Evolutionary conservation across 345 rosid genomes (phyloP).

Genomic region (Corchorus olitorius): DNA sequence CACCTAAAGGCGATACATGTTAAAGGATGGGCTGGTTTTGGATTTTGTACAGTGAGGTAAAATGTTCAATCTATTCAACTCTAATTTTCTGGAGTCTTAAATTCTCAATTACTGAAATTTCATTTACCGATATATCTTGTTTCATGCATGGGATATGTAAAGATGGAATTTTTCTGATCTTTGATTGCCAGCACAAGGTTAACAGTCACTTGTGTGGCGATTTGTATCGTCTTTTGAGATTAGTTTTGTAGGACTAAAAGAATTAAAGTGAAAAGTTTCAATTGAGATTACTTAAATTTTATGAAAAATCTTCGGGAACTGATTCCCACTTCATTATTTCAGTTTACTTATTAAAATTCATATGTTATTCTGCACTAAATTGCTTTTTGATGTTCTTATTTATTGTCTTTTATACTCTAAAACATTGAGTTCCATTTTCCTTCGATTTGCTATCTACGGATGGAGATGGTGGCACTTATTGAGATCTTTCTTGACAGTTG

Average conservation of each 20-base stretch:
- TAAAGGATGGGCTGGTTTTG: constrained; percentile 27
- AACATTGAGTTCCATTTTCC: too few relatives aligned
- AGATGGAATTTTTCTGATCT: constrained; percentile 30
- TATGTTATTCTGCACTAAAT: neutral
- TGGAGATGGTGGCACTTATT: too few relatives aligned
- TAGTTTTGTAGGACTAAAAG: constrained; percentile 29
- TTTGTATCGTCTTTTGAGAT: constrained; percentile 26
- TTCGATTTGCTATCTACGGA: too few relatives aligned
- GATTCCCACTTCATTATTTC: neutral
- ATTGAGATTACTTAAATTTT: constrained; percentile 4
- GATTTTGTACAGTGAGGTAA: constrained; percentile 71
- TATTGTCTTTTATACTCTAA: too few relatives aligned
- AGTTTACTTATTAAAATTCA: neutral
- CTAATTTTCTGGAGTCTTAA: constrained; percentile 30
- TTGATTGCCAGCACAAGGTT: constrained; percentile 24
- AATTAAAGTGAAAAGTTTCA: neutral
- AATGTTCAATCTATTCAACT: constrained; percentile 29
- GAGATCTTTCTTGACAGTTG: too few relatives aligned
- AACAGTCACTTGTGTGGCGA: constrained; percentile 30
- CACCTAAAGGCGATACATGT: constrained; percentile 21
- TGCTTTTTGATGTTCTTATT: neutral
- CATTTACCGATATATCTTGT: constrained; percentile 29
- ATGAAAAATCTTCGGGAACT: neutral
- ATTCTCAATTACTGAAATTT: constrained; percentile 31
- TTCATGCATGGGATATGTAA: constrained; percentile 35